Percentiles rank a stretch among this genome's conserved stretches.
Evolutionary conservation across 2,329 filamentous ascomycete species (phyloP).

Genomic region (Xylariaceae sp.): DNA sequence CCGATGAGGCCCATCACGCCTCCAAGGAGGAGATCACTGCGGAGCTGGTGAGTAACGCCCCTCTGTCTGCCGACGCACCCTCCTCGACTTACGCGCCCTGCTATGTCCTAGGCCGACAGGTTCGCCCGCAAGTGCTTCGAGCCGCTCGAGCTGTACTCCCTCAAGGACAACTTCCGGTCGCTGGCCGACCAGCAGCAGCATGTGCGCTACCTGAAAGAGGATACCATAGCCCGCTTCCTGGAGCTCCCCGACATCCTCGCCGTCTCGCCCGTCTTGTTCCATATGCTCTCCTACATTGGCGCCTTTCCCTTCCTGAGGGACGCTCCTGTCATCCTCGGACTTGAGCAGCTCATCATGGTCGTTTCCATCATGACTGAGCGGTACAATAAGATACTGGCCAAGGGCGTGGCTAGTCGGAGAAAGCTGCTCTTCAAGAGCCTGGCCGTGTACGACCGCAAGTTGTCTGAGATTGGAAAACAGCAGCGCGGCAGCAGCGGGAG

Average conservation of each 20-base stretch:
- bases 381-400: slow-evolving; percentile 55
- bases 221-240: slow-evolving; percentile 63
- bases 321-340: slow-evolving; percentile 61
- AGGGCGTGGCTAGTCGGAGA: slow-evolving; percentile 48
- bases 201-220: slow-evolving; percentile 60
- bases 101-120: slow-evolving; percentile 40
- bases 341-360: slow-evolving; percentile 64
- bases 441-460: slow-evolving; percentile 60
- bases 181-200: slow-evolving; percentile 58
- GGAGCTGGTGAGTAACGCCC: slow-evolving; percentile 35
- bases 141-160: slow-evolving; percentile 63
- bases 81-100: slow-evolving; percentile 1
- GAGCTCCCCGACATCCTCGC: slow-evolving; percentile 64
- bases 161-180: slow-evolving; percentile 64
- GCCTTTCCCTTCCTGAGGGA: slow-evolving; percentile 67
- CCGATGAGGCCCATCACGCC: slow-evolving; percentile 34
- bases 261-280: slow-evolving; percentile 61
- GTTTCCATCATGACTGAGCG: slow-evolving; percentile 66
- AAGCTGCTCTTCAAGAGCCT: slow-evolving; percentile 64
- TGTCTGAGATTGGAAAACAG: slow-evolving; percentile 27
- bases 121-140: slow-evolving; percentile 67
- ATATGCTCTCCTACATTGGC: slow-evolving; percentile 63
- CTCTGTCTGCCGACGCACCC: slow-evolving; percentile 16
- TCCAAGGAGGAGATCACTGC: slow-evolving; percentile 45
- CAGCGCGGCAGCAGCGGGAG: slow-evolving; percentile 7